phyloP scores from a whole-genome alignment of 2,329 filamentous ascomycete genomes.

The Rhinocladiella similis region DNA sequence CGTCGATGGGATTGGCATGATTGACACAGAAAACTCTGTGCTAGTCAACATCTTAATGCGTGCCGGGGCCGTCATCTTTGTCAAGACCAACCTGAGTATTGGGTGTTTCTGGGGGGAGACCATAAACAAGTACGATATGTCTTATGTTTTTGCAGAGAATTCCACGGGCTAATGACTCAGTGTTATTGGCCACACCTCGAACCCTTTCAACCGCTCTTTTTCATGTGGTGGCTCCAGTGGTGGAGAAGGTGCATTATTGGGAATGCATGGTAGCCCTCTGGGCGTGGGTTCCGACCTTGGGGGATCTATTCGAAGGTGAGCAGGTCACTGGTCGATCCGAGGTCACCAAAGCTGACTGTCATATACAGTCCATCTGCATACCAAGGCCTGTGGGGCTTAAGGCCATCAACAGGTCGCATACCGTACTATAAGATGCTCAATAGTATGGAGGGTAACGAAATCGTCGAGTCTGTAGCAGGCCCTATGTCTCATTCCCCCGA shows the following conservation, averaged over 20 bases:
- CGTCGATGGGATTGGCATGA: not conserved
- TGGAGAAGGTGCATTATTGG: slow-evolving; percentile 57
- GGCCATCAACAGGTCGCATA: slow-evolving; percentile 44
- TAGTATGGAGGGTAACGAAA: slow-evolving; percentile 5
- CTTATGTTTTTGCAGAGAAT: not conserved
- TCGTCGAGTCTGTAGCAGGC: slow-evolving; percentile 51
- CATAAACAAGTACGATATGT: not conserved
- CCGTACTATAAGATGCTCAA: slow-evolving; percentile 19
- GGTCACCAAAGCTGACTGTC: not conserved
- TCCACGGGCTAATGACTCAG: not conserved
- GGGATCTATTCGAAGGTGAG: slow-evolving; percentile 35
- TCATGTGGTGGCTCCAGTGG: slow-evolving; percentile 56
- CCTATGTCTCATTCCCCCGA: slow-evolving; percentile 55
- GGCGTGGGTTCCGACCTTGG: slow-evolving; percentile 56
- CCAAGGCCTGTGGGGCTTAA: slow-evolving; percentile 40
- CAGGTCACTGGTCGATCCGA: no score
- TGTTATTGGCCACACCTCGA: slow-evolving; percentile 43
- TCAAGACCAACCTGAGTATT: not conserved
- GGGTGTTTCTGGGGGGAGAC: not conserved
- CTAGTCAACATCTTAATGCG: not conserved
- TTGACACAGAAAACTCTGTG: not conserved
- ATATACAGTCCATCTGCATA: slow-evolving; percentile 36
- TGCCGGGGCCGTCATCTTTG: not conserved
- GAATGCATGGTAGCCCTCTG: slow-evolving; percentile 51
- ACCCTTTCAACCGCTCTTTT: slow-evolving; percentile 53